phyloP scores from a whole-genome alignment of 306 rosid species.

The Pyrus communis region DNA sequence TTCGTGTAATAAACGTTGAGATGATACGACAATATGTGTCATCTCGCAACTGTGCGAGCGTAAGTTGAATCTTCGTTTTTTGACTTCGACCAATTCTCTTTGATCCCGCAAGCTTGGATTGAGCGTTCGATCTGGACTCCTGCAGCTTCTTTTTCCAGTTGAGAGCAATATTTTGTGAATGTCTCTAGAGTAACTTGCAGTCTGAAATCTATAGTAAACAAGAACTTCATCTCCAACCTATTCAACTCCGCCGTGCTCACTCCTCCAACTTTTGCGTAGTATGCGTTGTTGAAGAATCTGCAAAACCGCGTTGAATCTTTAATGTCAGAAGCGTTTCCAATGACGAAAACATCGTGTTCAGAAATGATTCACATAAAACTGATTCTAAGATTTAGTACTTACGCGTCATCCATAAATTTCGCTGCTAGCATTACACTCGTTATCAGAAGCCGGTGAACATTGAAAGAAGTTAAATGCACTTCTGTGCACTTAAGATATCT shows the following conservation, averaged over 20 bases:
- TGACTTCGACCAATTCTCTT: constrained; percentile 73
- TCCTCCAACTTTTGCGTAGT: constrained; percentile 96
- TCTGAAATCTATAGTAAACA: constrained; percentile 78
- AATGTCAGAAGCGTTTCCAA: neutral
- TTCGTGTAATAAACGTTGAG: constrained; percentile 8
- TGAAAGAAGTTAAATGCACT: constrained; percentile 64
- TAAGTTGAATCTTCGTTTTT: constrained; percentile 58
- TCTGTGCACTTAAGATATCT: constrained; percentile 55
- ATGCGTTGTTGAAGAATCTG: constrained; percentile 92
- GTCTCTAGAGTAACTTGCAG: constrained; percentile 73
- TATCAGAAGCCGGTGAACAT: constrained; percentile 84
- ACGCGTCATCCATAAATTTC: constrained; percentile 89
- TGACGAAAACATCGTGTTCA: neutral
- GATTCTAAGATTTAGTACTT: constrained; percentile 24
- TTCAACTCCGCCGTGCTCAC: constrained; percentile 74
- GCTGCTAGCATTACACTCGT: constrained; percentile 91
- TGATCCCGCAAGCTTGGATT: constrained; percentile 60
- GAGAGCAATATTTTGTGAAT: constrained; percentile 61
- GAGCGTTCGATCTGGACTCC: constrained; percentile 65
- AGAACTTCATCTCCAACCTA: constrained; percentile 79
- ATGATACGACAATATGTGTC: constrained; percentile 19
- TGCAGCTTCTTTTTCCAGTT: constrained; percentile 57
- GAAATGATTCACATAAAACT: neutral
- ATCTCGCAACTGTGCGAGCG: constrained; percentile 69
- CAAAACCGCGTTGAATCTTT: constrained; percentile 20